Percentiles rank a stretch among this genome's conserved stretches.
Evolutionary conservation across 768 basidiomycete species (phyloP).

Genomic region (Suillus alpinus): DNA sequence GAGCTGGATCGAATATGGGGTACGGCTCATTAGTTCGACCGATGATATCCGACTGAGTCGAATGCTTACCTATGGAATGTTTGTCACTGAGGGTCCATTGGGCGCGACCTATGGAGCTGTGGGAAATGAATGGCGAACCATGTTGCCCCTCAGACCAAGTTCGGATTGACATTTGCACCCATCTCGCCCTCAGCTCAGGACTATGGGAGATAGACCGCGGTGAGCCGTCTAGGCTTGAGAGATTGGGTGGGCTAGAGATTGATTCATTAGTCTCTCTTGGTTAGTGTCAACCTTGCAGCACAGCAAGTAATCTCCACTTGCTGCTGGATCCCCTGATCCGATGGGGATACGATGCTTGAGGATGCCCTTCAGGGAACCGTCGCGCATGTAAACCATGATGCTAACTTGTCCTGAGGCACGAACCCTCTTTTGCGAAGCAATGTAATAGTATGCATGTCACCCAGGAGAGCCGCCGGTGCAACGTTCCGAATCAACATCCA

Average conservation of each 20-base stretch:
- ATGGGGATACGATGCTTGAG: background rate
- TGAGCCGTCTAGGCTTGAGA: background rate
- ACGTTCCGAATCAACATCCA: background rate
- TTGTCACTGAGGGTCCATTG: background rate
- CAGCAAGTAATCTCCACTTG: background rate
- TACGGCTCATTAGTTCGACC: background rate
- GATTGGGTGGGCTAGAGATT: background rate
- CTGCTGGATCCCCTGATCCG: background rate
- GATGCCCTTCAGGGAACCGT: background rate
- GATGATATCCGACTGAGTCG: background rate
- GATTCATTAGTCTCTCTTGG: background rate
- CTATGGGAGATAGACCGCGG: background rate
- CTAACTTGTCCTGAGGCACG: background rate
- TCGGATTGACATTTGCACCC: background rate
- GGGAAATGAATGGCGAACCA: background rate
- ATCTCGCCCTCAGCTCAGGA: too few relatives aligned
- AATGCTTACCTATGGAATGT: background rate
- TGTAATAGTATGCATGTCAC: background rate
- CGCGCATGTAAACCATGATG: background rate
- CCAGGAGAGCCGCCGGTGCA: background rate
- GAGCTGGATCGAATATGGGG: background rate
- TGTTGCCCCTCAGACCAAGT: background rate
- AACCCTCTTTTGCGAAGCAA: background rate
- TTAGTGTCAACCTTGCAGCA: background rate
- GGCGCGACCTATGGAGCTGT: background rate